Base-by-base conservation (phyloP, 305 asterid species). In the Euphrasia arctica region DNA sequence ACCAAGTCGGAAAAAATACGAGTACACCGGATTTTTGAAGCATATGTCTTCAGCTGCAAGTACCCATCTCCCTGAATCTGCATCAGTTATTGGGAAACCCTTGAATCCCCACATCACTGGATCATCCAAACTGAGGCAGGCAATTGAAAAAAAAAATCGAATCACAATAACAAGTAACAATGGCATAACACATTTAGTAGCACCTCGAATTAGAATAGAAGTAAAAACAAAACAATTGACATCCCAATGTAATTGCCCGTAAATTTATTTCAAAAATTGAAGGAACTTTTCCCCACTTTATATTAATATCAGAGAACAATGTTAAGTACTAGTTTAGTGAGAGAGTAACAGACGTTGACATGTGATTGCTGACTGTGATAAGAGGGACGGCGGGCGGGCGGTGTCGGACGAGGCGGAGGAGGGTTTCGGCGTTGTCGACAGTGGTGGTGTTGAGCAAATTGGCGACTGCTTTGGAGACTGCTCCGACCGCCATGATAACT, bases 11-110 rank as follows among this genome's bases (percentile, higher is more conserved):
- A 94, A 94, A 71, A 86, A 69, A 74, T 94, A 94, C 9, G 99
- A 90, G 58, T 82, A 73, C 65, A 82, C 74, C 59, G 78, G 74
- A 63, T 88, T 90, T 70, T 75, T 90, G 79, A 90, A 94, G 89
- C 98, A 94, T 59, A 94, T 90, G 69, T 94, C 99, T 78, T 94
- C 98, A 31, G 99, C 97, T 39, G 99, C 83, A 56, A 90, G 83
- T 34, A 91, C 98, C 99, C 99, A 94, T 73, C 99, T 84, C 27
- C 73, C 95, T 65, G 82, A 65, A 13, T 80, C 81, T 27, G 86
- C 72, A 80, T 90, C 90, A 6, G 79, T 69, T 14, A 68, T 66
- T 0, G 98, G 99, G 63, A 94, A 94, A 58, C 79, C 95, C 80
- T 85, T 82, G 71, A 80, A 69, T 57, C 95, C 96, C 99, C 99